Evolutionary conservation across 495 filamentous ascomycete genomes (phyloP), one percentile per base, ranked within the genome.

Genomic region (Trichocladium uniseriatum): DNA sequence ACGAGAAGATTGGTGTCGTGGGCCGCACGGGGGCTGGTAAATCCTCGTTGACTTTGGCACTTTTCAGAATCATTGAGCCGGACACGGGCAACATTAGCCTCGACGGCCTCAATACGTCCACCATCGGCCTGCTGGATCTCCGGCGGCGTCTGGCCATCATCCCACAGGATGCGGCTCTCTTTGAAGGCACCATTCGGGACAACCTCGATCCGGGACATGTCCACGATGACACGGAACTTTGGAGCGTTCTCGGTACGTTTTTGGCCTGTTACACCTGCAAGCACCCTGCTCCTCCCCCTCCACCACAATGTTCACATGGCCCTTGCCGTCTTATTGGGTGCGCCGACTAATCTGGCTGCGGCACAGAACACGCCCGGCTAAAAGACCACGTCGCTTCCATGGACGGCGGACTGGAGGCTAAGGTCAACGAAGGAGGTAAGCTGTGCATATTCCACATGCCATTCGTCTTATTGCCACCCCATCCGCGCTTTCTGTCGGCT

Each of bases 1-100:
- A 84, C 63, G 92, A 98, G 73, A 98, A 98, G 76, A 87, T 98
- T 66, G 92, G 92, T 52, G 91, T 98, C 22, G 92, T 98, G 37
- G 92, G 92, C 56, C 84, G 92, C 18, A 98, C 92, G 9, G 92
- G 92, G 58, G 92, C 92, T 38, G 92, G 92, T 61, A 98, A 98
- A 72, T 95, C 88, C 51, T 95, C 90, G 6, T 74, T 98, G 58
- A 96, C 94, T 4, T 73, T 97, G 57, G 83, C 90, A 15, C 76
- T 99, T 24, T 99, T 99, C 75, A 80, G 94, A 37, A 91, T 99
- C 53, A 97, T 99, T 54, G 92, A 99, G 65, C 77, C 89, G 2
- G 74, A 72, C 51, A 71, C 78, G 37, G 92, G 92, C 43, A 76
- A 80, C 55, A 91, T 97, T 57, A 84, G 75, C 61, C 94, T 99